Base-by-base conservation (phyloP, 371 early-diverging fungal genomes). In the Pancytospora epiphaga region DNA sequence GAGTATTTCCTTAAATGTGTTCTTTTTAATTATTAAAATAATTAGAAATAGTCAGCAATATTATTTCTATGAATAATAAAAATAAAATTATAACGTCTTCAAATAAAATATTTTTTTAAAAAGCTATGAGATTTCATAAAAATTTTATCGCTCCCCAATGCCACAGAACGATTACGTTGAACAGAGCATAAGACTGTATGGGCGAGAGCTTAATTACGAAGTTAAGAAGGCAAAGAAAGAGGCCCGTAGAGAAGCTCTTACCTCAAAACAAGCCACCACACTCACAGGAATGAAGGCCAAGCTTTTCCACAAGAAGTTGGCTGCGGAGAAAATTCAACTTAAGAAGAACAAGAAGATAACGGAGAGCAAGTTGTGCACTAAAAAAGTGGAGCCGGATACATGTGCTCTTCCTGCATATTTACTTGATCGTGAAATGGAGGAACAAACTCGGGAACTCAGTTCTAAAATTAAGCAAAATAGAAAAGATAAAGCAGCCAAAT, bases 111-210 rank as follows among this genome's bases (percentile, higher is more conserved):
- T n/a, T n/a, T n/a, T n/a, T n/a, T n/a, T n/a, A n/a, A n/a, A n/a
- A n/a, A n/a, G n/a, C n/a, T n/a, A n/a, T n/a, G n/a, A n/a, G n/a
- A n/a, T n/a, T n/a, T n/a, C n/a, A n/a, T n/a, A n/a, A n/a, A n/a
- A n/a, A n/a, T n/a, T n/a, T n/a, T n/a, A n/a, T n/a, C n/a, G 22
- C 47, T 27, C 9, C 56, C 2, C 12, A 36, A 83, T 83, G 98
- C 94, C 97, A 74, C 97, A 98, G 87, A 94, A 95, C 89, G 93
- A 96, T 83, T 95, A 94, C 85, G 94, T 98, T 83, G 99, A 98
- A 85, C 89, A 93, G 83, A 84, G 89, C 74, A 93, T 98, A 78
- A 94, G 92, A 85, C 86, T 89, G 80, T 89, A 93, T 85, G 99
- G 99, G 77, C 89, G 94, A 69, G 87, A 91, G 67, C 85, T 95